Conservation (phyloP, 192 early-diverging fungal genomes). For the Linnemannia elongata region DNA sequence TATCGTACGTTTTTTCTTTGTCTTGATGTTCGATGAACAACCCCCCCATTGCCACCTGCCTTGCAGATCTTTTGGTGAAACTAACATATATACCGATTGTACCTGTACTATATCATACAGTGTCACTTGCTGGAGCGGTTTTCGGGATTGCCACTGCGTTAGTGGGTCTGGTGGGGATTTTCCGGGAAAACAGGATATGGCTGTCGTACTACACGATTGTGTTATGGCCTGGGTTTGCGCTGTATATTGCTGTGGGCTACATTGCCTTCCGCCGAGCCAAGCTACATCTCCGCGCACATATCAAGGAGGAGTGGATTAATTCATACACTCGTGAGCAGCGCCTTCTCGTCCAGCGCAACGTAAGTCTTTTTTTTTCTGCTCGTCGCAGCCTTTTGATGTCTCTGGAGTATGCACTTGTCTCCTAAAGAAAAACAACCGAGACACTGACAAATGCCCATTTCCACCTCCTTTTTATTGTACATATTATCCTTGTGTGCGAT, state of each 20-base stretch:
- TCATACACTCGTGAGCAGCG: conserved; percentile 33
- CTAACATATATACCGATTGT: not conserved
- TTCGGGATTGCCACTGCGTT: conserved; percentile 26
- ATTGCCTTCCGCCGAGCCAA: conserved; percentile 46
- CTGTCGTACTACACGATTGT: conserved; percentile 36
- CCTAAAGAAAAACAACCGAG: not conserved
- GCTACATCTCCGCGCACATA: conserved; percentile 40
- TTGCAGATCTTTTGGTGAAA: not conserved
- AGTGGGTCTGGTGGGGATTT: conserved; percentile 46
- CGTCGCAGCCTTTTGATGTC: not conserved
- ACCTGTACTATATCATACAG: conserved; percentile 12
- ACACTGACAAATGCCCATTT: not conserved
- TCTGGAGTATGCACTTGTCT: too few species aligned
- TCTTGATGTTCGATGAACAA: not conserved
- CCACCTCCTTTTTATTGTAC: not conserved
- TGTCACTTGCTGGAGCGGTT: conserved; percentile 30
- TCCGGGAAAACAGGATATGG: conserved; percentile 43
- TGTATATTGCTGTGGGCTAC: not conserved
- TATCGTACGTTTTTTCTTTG: conserved; percentile 22
- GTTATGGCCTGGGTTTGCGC: conserved; percentile 53
- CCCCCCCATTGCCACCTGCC: not conserved
- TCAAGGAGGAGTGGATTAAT: conserved; percentile 56
- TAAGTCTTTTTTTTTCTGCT: not conserved
- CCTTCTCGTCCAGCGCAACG: conserved; percentile 50
- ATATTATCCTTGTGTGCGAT: not conserved